Conservation (phyloP, 495 filamentous ascomycete genomes). For the Penicillium angulare region DNA sequence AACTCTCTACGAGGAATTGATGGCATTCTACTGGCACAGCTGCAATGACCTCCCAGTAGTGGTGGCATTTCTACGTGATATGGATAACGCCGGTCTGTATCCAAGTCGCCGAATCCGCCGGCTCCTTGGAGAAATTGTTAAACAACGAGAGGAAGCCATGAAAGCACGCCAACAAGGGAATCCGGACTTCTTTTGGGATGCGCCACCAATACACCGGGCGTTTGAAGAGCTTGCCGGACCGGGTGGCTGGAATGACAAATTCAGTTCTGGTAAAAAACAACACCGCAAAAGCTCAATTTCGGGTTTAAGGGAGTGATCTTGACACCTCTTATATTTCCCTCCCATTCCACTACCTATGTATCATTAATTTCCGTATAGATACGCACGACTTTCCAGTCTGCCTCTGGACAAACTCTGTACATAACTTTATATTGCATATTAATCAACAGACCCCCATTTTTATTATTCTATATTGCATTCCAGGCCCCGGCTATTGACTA, state of each 20-base stretch:
- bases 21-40: slow-evolving; percentile 61
- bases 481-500: too few relatives aligned
- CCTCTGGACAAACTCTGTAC: too few relatives aligned
- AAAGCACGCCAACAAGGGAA: slow-evolving; percentile 1
- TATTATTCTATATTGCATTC: too few relatives aligned
- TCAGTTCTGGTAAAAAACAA: not conserved
- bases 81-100: slow-evolving; percentile 68
- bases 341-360: too few relatives aligned
- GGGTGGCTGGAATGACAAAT: slow-evolving; percentile 28
- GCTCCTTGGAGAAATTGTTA: slow-evolving; percentile 42
- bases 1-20: slow-evolving; percentile 70
- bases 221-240: slow-evolving; percentile 26
- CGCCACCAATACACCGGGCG: slow-evolving; percentile 34
- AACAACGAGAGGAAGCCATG: slow-evolving; percentile 23
- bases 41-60: slow-evolving; percentile 61
- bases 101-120: slow-evolving; percentile 55
- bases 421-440: too few relatives aligned
- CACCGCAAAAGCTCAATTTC: not conserved
- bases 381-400: too few relatives aligned
- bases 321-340: too few relatives aligned
- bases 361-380: too few relatives aligned
- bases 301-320: not conserved
- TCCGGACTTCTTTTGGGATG: slow-evolving; percentile 36
- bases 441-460: too few relatives aligned
- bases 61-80: slow-evolving; percentile 66